phyloP scores from a whole-genome alignment of 805 yeast genomes.

The Wickerhamiella shivajii region DNA sequence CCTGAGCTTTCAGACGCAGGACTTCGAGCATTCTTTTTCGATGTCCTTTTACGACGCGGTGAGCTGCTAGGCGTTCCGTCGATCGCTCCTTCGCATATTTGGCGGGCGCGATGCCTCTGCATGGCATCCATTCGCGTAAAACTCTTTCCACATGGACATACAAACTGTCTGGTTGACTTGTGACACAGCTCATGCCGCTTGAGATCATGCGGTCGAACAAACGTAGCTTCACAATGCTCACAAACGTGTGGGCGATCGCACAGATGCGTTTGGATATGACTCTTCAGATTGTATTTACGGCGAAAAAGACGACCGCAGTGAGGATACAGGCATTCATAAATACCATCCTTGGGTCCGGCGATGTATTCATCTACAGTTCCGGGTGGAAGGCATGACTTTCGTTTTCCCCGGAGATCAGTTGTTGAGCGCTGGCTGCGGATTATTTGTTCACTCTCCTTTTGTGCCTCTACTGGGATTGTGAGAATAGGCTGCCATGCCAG shows the following conservation, averaged over 20 bases:
- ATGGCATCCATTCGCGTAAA: slow-evolving; percentile 85
- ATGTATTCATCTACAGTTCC: slow-evolving; percentile 79
- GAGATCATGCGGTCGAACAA: slow-evolving; percentile 91
- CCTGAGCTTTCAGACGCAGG: not conserved
- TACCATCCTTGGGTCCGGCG: slow-evolving; percentile 63
- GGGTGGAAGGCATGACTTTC: slow-evolving; percentile 59
- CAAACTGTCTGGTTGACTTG: slow-evolving; percentile 45
- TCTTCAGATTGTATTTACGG: slow-evolving; percentile 79
- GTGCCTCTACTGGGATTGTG: slow-evolving; percentile 23
- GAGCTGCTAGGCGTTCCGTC: slow-evolving; percentile 33
- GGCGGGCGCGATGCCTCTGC: slow-evolving; percentile 61
- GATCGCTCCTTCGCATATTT: slow-evolving; percentile 80
- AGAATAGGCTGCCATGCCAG: slow-evolving; percentile 26
- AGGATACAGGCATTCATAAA: slow-evolving; percentile 59
- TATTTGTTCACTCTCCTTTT: slow-evolving; percentile 22
- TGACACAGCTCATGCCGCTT: slow-evolving; percentile 84
- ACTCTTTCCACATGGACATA: slow-evolving; percentile 87
- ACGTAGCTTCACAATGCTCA: slow-evolving; percentile 57
- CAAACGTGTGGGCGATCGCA: slow-evolving; percentile 89
- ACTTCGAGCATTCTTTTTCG: slow-evolving; percentile 4
- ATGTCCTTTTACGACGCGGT: slow-evolving; percentile 28
- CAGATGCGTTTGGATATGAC: slow-evolving; percentile 93
- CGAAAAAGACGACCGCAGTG: slow-evolving; percentile 74
- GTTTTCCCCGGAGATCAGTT: slow-evolving; percentile 25
- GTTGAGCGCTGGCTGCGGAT: slow-evolving; percentile 21